A percentile compares a stretch with the other conserved stretches of the same genome.
Conservation (phyloP, 495 filamentous ascomycete species). For the Amorphotheca resinae region DNA sequence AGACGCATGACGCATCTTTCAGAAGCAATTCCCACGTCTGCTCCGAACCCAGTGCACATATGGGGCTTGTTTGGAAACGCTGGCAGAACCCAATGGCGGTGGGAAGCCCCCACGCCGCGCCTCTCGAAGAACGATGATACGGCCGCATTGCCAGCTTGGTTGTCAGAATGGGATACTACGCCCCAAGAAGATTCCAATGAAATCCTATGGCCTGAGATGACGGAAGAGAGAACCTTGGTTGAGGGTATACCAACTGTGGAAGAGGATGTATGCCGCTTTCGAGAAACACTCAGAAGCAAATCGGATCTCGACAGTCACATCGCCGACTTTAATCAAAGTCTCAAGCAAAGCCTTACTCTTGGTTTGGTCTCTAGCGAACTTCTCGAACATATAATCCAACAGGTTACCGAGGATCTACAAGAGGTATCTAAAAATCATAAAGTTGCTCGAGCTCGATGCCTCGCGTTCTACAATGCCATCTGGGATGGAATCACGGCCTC, state of each 20-base stretch:
- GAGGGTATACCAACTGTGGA: not conserved
- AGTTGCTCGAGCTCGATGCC: not conserved
- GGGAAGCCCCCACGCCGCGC: slow-evolving; percentile 30
- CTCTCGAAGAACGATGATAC: not conserved
- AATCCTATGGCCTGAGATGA: not conserved
- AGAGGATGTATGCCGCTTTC: slow-evolving; percentile 3
- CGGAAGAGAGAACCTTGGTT: not conserved
- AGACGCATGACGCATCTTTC: slow-evolving; percentile 35
- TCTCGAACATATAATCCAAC: not conserved
- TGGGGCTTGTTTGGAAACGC: slow-evolving; percentile 19
- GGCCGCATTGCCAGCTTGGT: slow-evolving; percentile 5
- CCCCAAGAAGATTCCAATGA: not conserved
- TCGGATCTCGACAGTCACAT: not conserved
- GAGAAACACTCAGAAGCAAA: not conserved
- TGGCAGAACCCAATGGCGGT: slow-evolving; percentile 32
- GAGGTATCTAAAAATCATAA: not conserved
- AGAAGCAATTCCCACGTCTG: slow-evolving; percentile 21
- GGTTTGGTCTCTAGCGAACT: slow-evolving; percentile 8
- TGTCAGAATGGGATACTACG: slow-evolving; percentile 6
- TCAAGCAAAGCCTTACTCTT: slow-evolving; percentile 11
- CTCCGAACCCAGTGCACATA: not conserved
- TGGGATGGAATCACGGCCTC: slow-evolving; percentile 12
- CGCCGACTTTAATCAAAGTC: slow-evolving; percentile 3
- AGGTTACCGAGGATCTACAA: slow-evolving; percentile 1
- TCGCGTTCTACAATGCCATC: slow-evolving; percentile 8